Evolutionary conservation across 164 flowering plant species (phyloP).

Genomic region (Cinnamomum chago): DNA sequence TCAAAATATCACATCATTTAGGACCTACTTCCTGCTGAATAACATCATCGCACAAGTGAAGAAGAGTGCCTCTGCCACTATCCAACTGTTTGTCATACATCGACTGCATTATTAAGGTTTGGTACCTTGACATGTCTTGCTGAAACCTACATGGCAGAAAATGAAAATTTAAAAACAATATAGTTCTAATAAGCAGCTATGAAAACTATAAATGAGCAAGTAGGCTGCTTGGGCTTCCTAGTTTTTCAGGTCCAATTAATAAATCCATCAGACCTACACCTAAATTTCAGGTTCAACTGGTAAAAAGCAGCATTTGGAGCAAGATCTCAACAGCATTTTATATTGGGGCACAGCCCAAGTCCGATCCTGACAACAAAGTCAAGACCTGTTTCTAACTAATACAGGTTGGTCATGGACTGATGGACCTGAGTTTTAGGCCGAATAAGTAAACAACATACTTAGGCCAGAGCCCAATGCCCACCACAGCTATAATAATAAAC

Average conservation of each 20-base stretch:
- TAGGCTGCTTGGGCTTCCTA: not conserved
- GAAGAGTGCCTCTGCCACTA: slow-evolving; percentile 96
- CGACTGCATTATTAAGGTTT: slow-evolving; percentile 85
- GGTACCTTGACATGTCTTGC: slow-evolving; percentile 76
- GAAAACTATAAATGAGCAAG: not conserved
- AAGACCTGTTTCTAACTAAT: not conserved
- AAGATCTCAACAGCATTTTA: too few species aligned
- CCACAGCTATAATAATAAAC: too few species aligned
- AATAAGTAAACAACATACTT: too few species aligned
- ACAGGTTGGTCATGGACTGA: not conserved
- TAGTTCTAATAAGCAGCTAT: not conserved
- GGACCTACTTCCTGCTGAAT: slow-evolving; percentile 93
- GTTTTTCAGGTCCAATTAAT: not conserved
- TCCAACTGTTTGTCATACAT: slow-evolving; percentile 98
- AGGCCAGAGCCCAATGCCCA: too few species aligned
- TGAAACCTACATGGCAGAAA: slow-evolving; percentile 53
- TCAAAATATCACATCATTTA: not conserved
- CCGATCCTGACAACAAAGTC: not conserved
- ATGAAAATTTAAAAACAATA: not conserved
- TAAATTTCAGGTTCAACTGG: not conserved
- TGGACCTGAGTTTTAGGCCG: not conserved
- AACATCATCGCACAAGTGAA: slow-evolving; percentile 97
- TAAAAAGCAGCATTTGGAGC: not conserved
- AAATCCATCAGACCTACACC: not conserved
- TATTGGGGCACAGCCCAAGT: too few species aligned